Conservation (phyloP, 2,329 filamentous ascomycete genomes). For the Aspergillus pseudotamarii region DNA sequence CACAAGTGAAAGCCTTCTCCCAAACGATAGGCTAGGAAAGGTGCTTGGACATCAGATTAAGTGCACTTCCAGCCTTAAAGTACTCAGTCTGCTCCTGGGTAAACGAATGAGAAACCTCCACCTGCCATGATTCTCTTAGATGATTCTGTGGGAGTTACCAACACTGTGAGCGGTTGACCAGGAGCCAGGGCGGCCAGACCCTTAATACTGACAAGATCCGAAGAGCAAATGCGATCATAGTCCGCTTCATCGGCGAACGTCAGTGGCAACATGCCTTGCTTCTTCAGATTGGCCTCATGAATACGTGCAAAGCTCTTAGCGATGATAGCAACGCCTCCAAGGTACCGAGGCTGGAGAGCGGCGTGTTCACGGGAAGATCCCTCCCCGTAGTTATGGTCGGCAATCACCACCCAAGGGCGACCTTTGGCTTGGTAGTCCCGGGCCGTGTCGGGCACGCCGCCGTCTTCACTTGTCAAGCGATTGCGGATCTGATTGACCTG, state of each 20-base stretch:
- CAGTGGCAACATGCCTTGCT: slow-evolving; percentile 98
- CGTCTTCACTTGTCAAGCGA: slow-evolving; percentile 78
- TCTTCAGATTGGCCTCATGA: slow-evolving; percentile 99
- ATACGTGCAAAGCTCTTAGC: slow-evolving; percentile 93
- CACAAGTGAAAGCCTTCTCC: neutral
- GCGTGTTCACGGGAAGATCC: slow-evolving; percentile 97
- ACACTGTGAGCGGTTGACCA: neutral
- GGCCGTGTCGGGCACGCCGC: slow-evolving; percentile 87
- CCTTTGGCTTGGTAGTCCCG: slow-evolving; percentile 98
- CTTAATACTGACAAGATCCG: neutral
- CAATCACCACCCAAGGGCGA: slow-evolving; percentile 94
- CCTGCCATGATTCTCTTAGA: neutral
- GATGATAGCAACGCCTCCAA: slow-evolving; percentile 93
- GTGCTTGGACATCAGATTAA: slow-evolving; percentile 87
- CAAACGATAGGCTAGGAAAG: neutral
- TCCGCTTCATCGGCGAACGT: slow-evolving; percentile 89
- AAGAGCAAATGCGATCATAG: slow-evolving; percentile 53
- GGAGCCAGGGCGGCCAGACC: neutral
- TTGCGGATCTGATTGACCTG: slow-evolving; percentile 99
- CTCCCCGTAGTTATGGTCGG: slow-evolving; percentile 99
- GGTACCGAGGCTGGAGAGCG: slow-evolving; percentile 86
- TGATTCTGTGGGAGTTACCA: neutral
- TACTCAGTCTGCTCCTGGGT: slow-evolving; percentile 96
- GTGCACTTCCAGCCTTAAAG: slow-evolving; percentile 96
- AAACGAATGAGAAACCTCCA: neutral